Percentiles rank a stretch among this genome's conserved stretches.
phyloP scores from a whole-genome alignment of 345 rosid genomes.

The Sisymbrium irio region DNA sequence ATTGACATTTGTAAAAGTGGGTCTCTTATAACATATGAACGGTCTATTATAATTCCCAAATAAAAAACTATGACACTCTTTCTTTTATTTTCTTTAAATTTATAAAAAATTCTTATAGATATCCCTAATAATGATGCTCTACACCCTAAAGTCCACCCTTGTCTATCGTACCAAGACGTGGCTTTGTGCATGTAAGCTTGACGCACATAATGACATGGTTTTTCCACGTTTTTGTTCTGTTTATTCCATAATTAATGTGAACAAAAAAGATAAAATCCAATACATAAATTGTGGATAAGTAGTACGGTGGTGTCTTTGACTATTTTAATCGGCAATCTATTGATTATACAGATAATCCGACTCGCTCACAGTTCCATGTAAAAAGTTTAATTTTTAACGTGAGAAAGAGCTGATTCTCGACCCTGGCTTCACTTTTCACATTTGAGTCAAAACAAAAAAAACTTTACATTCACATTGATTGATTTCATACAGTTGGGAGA shows the following conservation, averaged over 20 bases:
- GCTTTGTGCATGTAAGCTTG: conserved; percentile 5
- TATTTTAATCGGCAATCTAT: too few relatives aligned
- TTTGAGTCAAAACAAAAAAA: background rate
- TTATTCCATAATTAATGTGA: background rate
- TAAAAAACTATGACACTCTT: too few relatives aligned
- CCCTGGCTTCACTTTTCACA: background rate
- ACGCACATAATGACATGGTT: background rate
- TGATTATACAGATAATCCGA: background rate
- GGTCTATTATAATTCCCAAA: too few relatives aligned
- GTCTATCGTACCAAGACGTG: background rate
- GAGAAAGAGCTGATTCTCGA: background rate
- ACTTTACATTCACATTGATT: background rate
- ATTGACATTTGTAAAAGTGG: too few relatives aligned
- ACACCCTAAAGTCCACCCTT: too few relatives aligned
- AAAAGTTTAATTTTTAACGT: background rate
- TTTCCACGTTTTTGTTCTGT: background rate
- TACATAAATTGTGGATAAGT: background rate
- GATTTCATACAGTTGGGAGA: background rate
- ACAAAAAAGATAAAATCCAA: background rate
- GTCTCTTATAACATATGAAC: too few relatives aligned
- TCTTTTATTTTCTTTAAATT: too few relatives aligned
- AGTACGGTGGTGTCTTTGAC: background rate
- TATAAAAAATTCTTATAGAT: too few relatives aligned
- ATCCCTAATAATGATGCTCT: too few relatives aligned
- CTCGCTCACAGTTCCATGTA: background rate